Base-by-base conservation (phyloP, 306 rosid species). In the Coriaria nepalensis region DNA sequence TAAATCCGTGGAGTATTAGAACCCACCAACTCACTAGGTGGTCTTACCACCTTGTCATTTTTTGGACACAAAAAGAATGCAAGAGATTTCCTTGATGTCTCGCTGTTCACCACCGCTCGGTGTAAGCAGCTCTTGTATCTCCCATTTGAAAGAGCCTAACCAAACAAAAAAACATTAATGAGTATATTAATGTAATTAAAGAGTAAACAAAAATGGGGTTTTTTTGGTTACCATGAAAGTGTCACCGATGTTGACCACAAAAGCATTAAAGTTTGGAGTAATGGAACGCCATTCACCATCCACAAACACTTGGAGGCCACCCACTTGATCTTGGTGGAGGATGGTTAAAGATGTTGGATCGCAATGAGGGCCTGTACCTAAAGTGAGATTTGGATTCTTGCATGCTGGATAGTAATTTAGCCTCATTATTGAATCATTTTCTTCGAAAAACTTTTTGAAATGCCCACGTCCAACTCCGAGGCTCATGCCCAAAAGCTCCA, bases 311-410 rank as follows among this genome's bases (percentile, higher is more conserved):
- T 84, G 57, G 41, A 84, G 94, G 2, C 94, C 94, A 20, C 77
- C 75, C 48, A 75, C 77, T 37, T 60, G 69, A 56, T 84, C 92
- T 48, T 84, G 94, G 53, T 80, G 66, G 58, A 84, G 94, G 5
- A 80, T 58, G 53, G 95, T 80, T 32, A 84, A n/a, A 6, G 83
- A 68, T 0, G 83, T 84, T 9, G 88, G 86, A 58, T 80, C 95
- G 40, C 86, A 71, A 44, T 84, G 95, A 0, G 95, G 83, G 41
- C 92, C 92, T 0, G 92, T 78, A 5, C 95, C 92, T 0, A 80
- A 67, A 2, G 74, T 58, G 32, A 58, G 74, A 7, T 10, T 53
- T 5, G 95, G 87, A 13, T 73, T 45, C 7, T 53, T 29, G 59
- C 92, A 80, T 33, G 38, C 7, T 33, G 95, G 95, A 56, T 84